Base-by-base conservation (phyloP, 2,329 filamentous ascomycete genomes). In the Trichoderma simmonsii region DNA sequence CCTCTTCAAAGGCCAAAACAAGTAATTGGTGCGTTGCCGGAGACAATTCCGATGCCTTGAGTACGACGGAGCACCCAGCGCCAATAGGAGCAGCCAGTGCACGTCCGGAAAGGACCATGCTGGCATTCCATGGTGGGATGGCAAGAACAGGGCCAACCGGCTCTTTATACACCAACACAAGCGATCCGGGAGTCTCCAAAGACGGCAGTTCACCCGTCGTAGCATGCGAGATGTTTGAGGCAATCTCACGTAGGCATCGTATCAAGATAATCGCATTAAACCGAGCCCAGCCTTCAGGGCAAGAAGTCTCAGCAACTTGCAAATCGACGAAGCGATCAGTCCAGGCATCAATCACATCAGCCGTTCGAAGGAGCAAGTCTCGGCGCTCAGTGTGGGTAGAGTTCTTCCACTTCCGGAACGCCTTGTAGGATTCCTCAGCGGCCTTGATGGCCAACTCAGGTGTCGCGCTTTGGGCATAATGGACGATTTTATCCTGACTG, bases 91-190 rank as follows among this genome's bases (percentile, higher is more conserved):
- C 64, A 11, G 57, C 57, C 18, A 72, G 2, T 5, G 57, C 30
- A 3, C 70, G 64, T 7, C 36, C 39, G 3, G 26, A 43, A 15
- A 72, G 56, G 24, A 72, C 18, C 39, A 68, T 28, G 0, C 43
- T 32, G 0, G 30, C 64, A 4, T 68, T 68, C 70, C 94, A 97
- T 5, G 94, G 93, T 1, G 92, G 92, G 80, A 97, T 94, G 3
- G 89, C 90, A 30, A 96, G 83, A 15, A 95, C 86, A 6, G 95
- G 93, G 1, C 94, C 94, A 76, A 89, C 93, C 0, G 94, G 93
- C 81, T 95, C 92, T 78, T 90, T 91, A 75, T 68, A 59, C 6
- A 72, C 64, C 18, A 72, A 15, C 6, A 48, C 64, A 11, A 68
- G 9, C 7, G 70, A 57, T 51, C 63, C 63, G n/a, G 36, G 30